These are phyloP conservation scores for Symbiodinium natans DNA, from an alignment of 73 alveolate genomes.

Conservation along the genomic window DNA sequence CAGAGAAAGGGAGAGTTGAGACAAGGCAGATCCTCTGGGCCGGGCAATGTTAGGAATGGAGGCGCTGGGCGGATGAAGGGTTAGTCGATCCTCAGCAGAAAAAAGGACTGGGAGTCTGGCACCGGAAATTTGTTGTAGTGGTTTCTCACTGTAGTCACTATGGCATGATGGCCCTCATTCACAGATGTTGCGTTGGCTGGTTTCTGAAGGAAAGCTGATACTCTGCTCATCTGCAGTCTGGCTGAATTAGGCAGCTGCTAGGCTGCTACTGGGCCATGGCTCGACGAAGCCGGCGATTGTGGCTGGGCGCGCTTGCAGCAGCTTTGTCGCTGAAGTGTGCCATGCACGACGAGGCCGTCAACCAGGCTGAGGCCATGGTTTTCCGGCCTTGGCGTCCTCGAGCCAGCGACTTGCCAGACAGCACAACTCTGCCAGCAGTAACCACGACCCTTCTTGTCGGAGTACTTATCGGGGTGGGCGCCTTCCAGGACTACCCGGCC, in stretches of 20 bases:
- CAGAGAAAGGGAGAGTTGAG: too few relatives aligned
- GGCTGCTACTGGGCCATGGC: neutral
- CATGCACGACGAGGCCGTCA: neutral
- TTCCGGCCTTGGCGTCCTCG: constrained; percentile 19
- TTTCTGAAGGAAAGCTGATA: neutral
- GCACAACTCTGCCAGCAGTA: neutral
- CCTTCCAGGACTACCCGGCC: constrained; percentile 10
- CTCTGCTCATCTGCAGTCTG: neutral
- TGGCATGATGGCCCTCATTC: too few relatives aligned
- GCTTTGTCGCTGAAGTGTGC: neutral
- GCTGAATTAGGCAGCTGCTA: neutral
- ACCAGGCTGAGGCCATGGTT: constrained; percentile 7
- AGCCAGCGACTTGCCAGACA: neutral
- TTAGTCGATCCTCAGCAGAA: neutral
- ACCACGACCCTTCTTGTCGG: neutral
- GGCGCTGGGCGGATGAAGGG: neutral
- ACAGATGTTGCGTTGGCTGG: neutral
- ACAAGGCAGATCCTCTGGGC: neutral
- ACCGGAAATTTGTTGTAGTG: neutral
- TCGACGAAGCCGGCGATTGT: neutral
- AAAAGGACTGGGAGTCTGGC: neutral
- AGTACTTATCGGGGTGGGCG: neutral
- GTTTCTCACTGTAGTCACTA: too few relatives aligned
- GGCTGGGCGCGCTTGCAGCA: constrained; percentile 13
- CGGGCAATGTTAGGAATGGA: neutral